These are phyloP conservation scores for Chlorencoelia australis DNA, from an alignment of 2,329 filamentous ascomycete genomes.

Conservation along the genomic window DNA sequence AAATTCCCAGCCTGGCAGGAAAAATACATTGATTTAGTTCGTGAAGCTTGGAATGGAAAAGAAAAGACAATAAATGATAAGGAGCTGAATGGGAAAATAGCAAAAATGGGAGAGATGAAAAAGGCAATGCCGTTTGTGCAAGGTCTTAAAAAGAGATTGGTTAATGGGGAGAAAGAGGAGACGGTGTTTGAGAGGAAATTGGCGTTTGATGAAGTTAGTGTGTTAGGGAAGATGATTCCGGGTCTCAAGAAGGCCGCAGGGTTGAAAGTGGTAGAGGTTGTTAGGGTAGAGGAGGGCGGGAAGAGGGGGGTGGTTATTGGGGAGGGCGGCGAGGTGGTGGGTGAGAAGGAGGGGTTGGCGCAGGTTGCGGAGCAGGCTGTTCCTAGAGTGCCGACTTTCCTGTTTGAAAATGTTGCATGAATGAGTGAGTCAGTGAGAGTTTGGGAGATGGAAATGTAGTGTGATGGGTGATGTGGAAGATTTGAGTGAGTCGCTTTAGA, in stretches of 20 bases:
- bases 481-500: too few relatives aligned
- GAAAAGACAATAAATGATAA: constrained; percentile 66
- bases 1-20: constrained; percentile 86
- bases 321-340: constrained; percentile 48
- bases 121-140: constrained; percentile 98
- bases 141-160: constrained; percentile 70
- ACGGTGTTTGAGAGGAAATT: constrained; percentile 76
- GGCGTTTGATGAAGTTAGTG: constrained; percentile 72
- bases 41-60: constrained; percentile 55
- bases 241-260: constrained; percentile 69
- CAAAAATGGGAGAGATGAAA: constrained; percentile 84
- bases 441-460: too few relatives aligned
- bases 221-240: constrained; percentile 67
- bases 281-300: constrained; percentile 63
- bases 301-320: constrained; percentile 49
- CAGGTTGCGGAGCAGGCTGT: constrained; percentile 62
- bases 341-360: constrained; percentile 47
- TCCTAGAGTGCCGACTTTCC: constrained; percentile 72
- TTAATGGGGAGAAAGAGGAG: constrained; percentile 55
- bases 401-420: constrained; percentile 78
- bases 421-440: too few relatives aligned
- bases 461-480: too few relatives aligned
- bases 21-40: constrained; percentile 74
- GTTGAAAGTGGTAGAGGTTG: constrained; percentile 60
- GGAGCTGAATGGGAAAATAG: constrained; percentile 64